Percentiles rank a stretch among this genome's conserved stretches.
phyloP scores from a whole-genome alignment of 306 rosid species.

The Trifolium fragiferum region DNA sequence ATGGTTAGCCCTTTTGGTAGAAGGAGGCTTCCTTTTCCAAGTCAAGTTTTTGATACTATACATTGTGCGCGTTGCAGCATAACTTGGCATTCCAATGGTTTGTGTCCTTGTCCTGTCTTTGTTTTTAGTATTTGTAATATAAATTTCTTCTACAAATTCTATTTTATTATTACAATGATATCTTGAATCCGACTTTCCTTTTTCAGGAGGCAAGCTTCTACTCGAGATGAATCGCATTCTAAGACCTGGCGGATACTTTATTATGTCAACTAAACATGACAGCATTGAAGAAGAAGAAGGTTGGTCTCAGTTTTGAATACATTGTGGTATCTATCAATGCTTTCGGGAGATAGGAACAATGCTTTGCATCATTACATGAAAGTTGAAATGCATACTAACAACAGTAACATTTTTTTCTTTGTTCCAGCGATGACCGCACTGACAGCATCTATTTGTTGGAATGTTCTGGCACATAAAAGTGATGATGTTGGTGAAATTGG shows the following conservation, averaged over 20 bases:
- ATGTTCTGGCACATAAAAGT: conserved; percentile 91
- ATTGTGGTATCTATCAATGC: background rate
- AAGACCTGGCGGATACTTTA: conserved; percentile 87
- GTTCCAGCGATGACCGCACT: conserved; percentile 73
- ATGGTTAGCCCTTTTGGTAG: conserved; percentile 71
- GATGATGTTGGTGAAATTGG: conserved; percentile 87
- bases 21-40: conserved; percentile 92
- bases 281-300: conserved; percentile 93
- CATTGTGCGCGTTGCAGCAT: conserved; percentile 83
- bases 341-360: background rate
- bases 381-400: conserved; percentile 8
- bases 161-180: conserved; percentile 10
- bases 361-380: conserved; percentile 10
- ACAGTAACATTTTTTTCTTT: conserved; percentile 42
- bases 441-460: conserved; percentile 90
- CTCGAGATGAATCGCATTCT: conserved; percentile 92
- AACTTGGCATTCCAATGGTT: conserved; percentile 89
- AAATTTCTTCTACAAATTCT: conserved; percentile 11
- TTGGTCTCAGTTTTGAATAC: conserved; percentile 37
- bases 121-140: background rate
- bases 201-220: conserved; percentile 85
- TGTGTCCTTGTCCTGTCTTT: conserved; percentile 12
- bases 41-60: conserved; percentile 83
- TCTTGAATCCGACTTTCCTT: conserved; percentile 11
- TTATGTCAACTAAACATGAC: conserved; percentile 81